Evolutionary conservation across 768 basidiomycete genomes (phyloP).

Genomic region (Psilocybe subaeruginosa): DNA sequence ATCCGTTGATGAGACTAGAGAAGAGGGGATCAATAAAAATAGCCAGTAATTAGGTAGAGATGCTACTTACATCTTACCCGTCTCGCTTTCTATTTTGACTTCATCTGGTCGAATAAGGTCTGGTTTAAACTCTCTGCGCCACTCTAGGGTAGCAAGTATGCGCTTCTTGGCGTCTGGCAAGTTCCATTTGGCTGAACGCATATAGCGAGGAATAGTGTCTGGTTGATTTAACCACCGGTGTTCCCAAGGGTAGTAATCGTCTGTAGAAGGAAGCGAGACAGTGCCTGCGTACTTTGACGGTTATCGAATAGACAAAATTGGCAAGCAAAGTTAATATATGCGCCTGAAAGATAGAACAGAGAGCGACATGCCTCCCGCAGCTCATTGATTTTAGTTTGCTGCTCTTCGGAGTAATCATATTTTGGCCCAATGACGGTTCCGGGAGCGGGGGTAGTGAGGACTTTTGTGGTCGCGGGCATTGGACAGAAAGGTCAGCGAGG

Average conservation of each 20-base stretch:
- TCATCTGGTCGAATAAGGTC: slow-evolving; percentile 85
- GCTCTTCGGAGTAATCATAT: slow-evolving; percentile 64
- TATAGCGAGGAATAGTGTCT: slow-evolving; percentile 74
- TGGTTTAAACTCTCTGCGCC: slow-evolving; percentile 85
- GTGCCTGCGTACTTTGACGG: slow-evolving; percentile 62
- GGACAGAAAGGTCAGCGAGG: background rate
- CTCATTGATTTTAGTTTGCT: slow-evolving; percentile 58
- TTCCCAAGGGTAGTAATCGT: slow-evolving; percentile 81
- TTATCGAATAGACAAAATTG: background rate
- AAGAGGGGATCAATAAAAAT: background rate
- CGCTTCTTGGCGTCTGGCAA: slow-evolving; percentile 75
- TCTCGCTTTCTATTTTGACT: slow-evolving; percentile 77
- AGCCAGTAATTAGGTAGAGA: background rate
- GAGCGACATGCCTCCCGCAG: slow-evolving; percentile 57
- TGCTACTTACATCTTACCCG: slow-evolving; percentile 80
- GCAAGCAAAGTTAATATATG: background rate
- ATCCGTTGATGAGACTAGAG: slow-evolving; percentile 76
- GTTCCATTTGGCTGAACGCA: slow-evolving; percentile 88
- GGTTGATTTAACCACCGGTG: slow-evolving; percentile 70
- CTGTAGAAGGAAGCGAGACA: slow-evolving; percentile 63
- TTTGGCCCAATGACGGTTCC: slow-evolving; percentile 57
- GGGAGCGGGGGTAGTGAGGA: slow-evolving; percentile 59
- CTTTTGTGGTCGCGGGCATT: slow-evolving; percentile 24
- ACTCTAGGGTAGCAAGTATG: slow-evolving; percentile 78
- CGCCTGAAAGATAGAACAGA: background rate